Conservation (phyloP, 441 rosid species). For the Aquilaria agallochum region DNA sequence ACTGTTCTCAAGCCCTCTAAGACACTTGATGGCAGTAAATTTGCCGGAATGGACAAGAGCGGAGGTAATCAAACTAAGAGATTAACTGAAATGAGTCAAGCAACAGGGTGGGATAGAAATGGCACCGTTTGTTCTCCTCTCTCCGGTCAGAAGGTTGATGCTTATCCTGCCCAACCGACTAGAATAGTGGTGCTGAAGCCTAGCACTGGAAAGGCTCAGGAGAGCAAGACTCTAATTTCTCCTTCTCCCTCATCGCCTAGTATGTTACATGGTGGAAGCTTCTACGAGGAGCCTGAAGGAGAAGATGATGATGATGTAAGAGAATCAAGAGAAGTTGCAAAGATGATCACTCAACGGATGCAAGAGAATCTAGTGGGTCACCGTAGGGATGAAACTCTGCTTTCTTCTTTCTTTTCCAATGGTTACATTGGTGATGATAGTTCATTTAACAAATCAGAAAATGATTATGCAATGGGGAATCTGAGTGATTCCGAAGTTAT, state of each 20-base stretch:
- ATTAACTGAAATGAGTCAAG: conserved; percentile 37
- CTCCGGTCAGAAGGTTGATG: conserved; percentile 37
- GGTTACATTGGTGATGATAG: conserved; percentile 70
- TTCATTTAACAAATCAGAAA: conserved; percentile 66
- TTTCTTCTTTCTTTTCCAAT: conserved; percentile 72
- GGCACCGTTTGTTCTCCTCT: conserved; percentile 31
- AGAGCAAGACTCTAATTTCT: conserved; percentile 38
- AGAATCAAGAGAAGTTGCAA: conserved; percentile 59
- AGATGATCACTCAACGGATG: conserved; percentile 41
- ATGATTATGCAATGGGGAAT: conserved; percentile 49
- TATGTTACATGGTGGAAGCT: conserved; percentile 27
- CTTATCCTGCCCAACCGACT: conserved; percentile 60
- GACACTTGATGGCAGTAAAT: conserved; percentile 52
- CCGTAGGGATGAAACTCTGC: conserved; percentile 56
- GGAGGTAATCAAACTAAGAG: conserved; percentile 41
- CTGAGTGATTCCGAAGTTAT: conserved; percentile 70
- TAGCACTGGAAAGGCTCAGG: conserved; percentile 57
- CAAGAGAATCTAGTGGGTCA: conserved; percentile 47
- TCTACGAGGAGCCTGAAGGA: conserved; percentile 47
- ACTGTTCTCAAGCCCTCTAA: conserved; percentile 88
- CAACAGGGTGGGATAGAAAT: conserved; percentile 39
- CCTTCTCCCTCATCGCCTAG: conserved; percentile 44
- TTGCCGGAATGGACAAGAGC: conserved; percentile 37
- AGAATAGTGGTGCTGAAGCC: conserved; percentile 92
- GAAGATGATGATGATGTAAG: conserved; percentile 38